Conservation (phyloP, 768 basidiomycete species). For the Suillus brevipes region DNA sequence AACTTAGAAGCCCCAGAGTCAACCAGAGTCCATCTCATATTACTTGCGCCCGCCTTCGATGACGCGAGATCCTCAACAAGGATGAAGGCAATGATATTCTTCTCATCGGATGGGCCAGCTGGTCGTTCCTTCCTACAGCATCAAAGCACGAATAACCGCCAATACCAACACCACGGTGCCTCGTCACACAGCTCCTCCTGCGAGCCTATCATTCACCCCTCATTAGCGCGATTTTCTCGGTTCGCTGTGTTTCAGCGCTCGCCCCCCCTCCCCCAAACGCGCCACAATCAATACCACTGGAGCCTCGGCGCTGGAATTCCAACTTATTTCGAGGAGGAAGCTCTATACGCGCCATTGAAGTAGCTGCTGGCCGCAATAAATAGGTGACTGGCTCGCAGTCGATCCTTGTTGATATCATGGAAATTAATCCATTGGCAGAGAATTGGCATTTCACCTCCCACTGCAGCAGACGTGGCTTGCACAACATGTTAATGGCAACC, state of each 20-base stretch:
- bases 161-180: background rate
- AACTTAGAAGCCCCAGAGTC: too few relatives aligned
- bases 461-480: too few relatives aligned
- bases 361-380: background rate
- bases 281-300: background rate
- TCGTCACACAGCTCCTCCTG: background rate
- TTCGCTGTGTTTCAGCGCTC: background rate
- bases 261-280: background rate
- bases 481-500: too few relatives aligned
- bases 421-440: background rate
- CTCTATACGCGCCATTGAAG: background rate
- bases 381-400: background rate
- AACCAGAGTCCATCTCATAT: too few relatives aligned
- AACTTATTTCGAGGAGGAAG: background rate
- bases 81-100: too few relatives aligned
- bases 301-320: background rate
- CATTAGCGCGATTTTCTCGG: background rate
- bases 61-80: too few relatives aligned
- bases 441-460: too few relatives aligned
- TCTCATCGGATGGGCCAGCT: too few relatives aligned
- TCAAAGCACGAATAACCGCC: too few relatives aligned
- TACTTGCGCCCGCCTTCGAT: too few relatives aligned
- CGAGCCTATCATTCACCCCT: background rate
- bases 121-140: too few relatives aligned
- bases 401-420: background rate